phyloP scores from a whole-genome alignment of 2,329 filamentous ascomycete genomes.

The Clathrospora elynae region DNA sequence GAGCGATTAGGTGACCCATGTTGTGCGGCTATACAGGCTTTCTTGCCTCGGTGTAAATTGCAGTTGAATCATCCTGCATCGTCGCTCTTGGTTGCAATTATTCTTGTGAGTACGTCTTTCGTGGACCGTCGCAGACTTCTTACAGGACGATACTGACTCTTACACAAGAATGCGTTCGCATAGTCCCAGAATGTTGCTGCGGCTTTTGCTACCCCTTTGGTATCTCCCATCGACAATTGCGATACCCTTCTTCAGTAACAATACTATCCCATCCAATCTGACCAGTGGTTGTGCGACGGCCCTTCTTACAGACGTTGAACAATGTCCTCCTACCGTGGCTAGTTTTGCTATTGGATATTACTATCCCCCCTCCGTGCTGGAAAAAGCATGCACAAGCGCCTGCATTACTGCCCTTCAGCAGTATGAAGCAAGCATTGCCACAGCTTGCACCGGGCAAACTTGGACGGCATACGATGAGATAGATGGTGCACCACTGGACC shows the following conservation, averaged over 20 bases:
- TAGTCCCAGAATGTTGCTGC: background rate
- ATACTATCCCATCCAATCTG: background rate
- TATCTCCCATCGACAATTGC: constrained; percentile 1
- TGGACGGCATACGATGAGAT: constrained; percentile 1
- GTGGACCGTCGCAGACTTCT: background rate
- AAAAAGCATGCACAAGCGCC: constrained; percentile 1
- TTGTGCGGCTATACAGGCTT: too few species aligned
- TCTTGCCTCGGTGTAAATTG: background rate
- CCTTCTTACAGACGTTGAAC: constrained; percentile 1
- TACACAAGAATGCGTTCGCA: background rate
- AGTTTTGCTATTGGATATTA: constrained; percentile 1
- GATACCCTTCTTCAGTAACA: constrained; percentile 1
- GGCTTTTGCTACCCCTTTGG: background rate
- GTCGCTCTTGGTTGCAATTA: background rate
- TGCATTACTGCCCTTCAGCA: background rate
- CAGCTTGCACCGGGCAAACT: background rate
- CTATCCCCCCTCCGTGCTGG: background rate
- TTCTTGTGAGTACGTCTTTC: background rate
- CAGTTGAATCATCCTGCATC: background rate
- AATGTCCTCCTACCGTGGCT: background rate
- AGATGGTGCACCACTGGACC: background rate
- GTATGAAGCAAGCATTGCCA: background rate
- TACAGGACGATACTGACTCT: background rate
- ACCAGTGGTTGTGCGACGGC: background rate
- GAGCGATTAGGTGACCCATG: too few species aligned